Percentiles rank a stretch among this genome's conserved stretches.
phyloP scores from a whole-genome alignment of 2,329 filamentous ascomycete genomes.

The Monilinia polystroma region DNA sequence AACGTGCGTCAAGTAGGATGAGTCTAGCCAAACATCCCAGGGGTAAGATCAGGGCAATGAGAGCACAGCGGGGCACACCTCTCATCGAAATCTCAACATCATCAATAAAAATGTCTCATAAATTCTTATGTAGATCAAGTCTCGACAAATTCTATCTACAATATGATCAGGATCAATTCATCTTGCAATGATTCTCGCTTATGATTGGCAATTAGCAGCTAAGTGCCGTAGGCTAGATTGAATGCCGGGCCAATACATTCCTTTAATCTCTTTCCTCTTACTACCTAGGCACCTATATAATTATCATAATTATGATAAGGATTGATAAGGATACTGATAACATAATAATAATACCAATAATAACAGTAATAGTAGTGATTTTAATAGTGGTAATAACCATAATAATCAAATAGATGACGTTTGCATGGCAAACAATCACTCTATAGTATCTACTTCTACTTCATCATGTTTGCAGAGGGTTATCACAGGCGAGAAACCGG shows the following conservation, averaged over 20 bases:
- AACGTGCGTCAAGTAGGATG: slow-evolving; percentile 5
- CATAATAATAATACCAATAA: too few relatives aligned
- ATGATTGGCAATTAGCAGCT: not conserved
- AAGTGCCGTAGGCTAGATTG: slow-evolving; percentile 2
- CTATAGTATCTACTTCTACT: not conserved
- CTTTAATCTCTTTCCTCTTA: not conserved
- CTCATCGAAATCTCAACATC: slow-evolving; percentile 11
- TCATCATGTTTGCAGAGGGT: not conserved
- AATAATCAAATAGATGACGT: too few relatives aligned
- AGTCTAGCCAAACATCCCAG: not conserved
- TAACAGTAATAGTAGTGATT: too few relatives aligned
- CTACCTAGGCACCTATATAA: too few relatives aligned
- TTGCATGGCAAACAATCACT: too few relatives aligned
- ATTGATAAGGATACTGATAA: too few relatives aligned
- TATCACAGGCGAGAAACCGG: not conserved
- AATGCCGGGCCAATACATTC: slow-evolving; percentile 2
- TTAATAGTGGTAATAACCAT: too few relatives aligned
- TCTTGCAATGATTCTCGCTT: slow-evolving; percentile 3
- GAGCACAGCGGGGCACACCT: not conserved
- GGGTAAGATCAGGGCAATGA: not conserved
- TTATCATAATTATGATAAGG: too few relatives aligned
- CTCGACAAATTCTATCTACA: not conserved
- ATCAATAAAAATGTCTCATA: not conserved
- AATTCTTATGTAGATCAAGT: not conserved
- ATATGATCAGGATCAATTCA: not conserved